Conservation (phyloP, 768 basidiomycete species). For the Calocybe gangraenosa region DNA sequence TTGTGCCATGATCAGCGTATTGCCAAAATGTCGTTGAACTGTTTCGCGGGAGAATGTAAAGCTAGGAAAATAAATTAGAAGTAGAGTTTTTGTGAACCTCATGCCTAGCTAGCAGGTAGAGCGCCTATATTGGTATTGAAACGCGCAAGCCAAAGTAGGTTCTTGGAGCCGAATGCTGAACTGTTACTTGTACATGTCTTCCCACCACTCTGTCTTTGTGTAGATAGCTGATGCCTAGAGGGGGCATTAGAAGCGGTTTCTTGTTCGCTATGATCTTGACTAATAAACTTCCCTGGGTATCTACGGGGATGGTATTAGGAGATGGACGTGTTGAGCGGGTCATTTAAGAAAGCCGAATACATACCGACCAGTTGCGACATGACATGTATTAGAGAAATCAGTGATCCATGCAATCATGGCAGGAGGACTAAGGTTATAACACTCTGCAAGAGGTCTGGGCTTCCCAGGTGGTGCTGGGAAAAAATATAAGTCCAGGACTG, state of each 20-base stretch:
- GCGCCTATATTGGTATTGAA: constrained; percentile 43
- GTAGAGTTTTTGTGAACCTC: background rate
- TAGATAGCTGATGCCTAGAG: constrained; percentile 41
- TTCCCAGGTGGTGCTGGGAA: constrained; percentile 28
- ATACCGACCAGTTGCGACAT: constrained; percentile 42
- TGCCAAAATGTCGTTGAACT: constrained; percentile 56
- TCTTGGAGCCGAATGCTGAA: constrained; percentile 36
- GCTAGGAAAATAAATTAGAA: too few relatives aligned
- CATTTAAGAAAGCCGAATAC: background rate
- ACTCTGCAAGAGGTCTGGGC: constrained; percentile 39
- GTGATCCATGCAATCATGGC: constrained; percentile 56
- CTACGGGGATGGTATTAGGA: too few relatives aligned
- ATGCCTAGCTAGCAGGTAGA: constrained; percentile 49
- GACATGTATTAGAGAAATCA: constrained; percentile 56
- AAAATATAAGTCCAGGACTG: background rate
- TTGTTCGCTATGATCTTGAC: too few relatives aligned
- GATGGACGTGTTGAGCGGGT: background rate
- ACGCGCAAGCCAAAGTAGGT: constrained; percentile 56
- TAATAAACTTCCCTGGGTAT: too few relatives aligned
- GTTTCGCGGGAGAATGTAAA: background rate
- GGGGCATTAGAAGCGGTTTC: background rate
- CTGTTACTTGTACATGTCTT: constrained; percentile 41
- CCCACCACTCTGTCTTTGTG: constrained; percentile 64
- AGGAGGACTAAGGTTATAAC: constrained; percentile 46
- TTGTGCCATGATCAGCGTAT: constrained; percentile 46